These are phyloP conservation scores for Candida gigantensis DNA, from an alignment of 1,139 yeast species.

Conservation along the genomic window DNA sequence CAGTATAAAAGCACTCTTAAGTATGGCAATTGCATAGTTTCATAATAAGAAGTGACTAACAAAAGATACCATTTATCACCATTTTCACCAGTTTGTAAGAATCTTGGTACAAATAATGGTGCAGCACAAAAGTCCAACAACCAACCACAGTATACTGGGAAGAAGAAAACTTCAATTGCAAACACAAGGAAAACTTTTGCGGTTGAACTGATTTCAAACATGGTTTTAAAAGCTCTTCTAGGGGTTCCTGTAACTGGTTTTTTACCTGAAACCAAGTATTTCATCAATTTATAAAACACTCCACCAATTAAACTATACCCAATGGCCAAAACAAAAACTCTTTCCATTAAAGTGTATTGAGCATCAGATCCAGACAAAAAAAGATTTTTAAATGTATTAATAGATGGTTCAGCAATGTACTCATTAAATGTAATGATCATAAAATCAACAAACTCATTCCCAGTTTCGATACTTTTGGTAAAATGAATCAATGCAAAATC, in stretches of 20 bases:
- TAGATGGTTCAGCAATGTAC: too few species aligned
- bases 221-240: slow-evolving; percentile 49
- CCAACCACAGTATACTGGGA: slow-evolving; percentile 86
- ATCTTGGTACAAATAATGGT: slow-evolving; percentile 45
- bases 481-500: slow-evolving; percentile 11
- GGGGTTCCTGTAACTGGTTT: slow-evolving; percentile 51
- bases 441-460: too few species aligned
- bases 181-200: slow-evolving; percentile 75
- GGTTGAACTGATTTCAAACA: slow-evolving; percentile 57
- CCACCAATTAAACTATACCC: slow-evolving; percentile 42
- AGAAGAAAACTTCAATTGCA: slow-evolving; percentile 74
- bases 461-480: too few species aligned
- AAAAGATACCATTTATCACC: slow-evolving; percentile 17
- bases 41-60: slow-evolving; percentile 27
- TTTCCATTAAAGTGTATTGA: slow-evolving; percentile 35
- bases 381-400: too few species aligned
- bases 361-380: too few species aligned
- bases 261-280: slow-evolving; percentile 25
- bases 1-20: slow-evolving; percentile 49
- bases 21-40: slow-evolving; percentile 23
- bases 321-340: slow-evolving; percentile 30
- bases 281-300: slow-evolving; percentile 37
- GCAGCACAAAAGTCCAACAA: slow-evolving; percentile 69
- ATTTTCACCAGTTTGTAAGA: slow-evolving; percentile 15
- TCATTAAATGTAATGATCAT: too few species aligned